Evolutionary conservation across 108 stramenopile genomes (phyloP).

Genomic region (Cyclotella sp.): DNA sequence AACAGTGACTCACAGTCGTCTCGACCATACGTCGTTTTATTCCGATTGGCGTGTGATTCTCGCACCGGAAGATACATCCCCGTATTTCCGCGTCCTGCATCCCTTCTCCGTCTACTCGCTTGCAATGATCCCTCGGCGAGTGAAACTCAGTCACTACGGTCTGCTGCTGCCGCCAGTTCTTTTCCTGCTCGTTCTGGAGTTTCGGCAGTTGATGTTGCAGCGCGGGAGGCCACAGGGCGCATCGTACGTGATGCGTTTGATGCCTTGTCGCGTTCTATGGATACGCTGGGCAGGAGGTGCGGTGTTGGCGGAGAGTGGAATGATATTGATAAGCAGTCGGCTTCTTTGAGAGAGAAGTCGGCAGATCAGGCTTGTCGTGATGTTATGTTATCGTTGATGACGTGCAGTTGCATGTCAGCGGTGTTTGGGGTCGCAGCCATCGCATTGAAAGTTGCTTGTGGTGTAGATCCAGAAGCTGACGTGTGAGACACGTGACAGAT

Average conservation of each 20-base stretch:
- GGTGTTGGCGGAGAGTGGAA: slow-evolving; percentile 89
- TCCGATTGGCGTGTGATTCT: slow-evolving; percentile 84
- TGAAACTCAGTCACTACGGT: slow-evolving; percentile 69
- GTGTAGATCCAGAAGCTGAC: slow-evolving; percentile 71
- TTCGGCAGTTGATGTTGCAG: slow-evolving; percentile 18
- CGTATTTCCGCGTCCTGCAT: slow-evolving; percentile 67
- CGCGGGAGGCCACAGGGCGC: slow-evolving; percentile 63
- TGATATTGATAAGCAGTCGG: slow-evolving; percentile 65
- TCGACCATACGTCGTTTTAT: slow-evolving; percentile 60
- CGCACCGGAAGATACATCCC: slow-evolving; percentile 78
- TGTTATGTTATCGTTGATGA: slow-evolving; percentile 70
- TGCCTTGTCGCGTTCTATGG: slow-evolving; percentile 78
- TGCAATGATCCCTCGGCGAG: slow-evolving; percentile 75
- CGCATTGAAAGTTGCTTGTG: slow-evolving; percentile 67
- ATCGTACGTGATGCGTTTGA: slow-evolving; percentile 81
- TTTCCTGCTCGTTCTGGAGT: slow-evolving; percentile 12
- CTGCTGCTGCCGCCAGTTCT: slow-evolving; percentile 53
- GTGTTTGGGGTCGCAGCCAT: slow-evolving; percentile 78
- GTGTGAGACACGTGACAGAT: slow-evolving; percentile 45
- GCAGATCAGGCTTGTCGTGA: slow-evolving; percentile 74
- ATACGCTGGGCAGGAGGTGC: slow-evolving; percentile 80
- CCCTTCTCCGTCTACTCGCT: slow-evolving; percentile 70
- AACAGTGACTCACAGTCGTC: slow-evolving; percentile 3
- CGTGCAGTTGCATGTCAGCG: slow-evolving; percentile 81
- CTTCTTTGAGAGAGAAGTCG: slow-evolving; percentile 72